Base-by-base conservation (phyloP, 2,329 filamentous ascomycete species). In the Trichoderma sp. region DNA sequence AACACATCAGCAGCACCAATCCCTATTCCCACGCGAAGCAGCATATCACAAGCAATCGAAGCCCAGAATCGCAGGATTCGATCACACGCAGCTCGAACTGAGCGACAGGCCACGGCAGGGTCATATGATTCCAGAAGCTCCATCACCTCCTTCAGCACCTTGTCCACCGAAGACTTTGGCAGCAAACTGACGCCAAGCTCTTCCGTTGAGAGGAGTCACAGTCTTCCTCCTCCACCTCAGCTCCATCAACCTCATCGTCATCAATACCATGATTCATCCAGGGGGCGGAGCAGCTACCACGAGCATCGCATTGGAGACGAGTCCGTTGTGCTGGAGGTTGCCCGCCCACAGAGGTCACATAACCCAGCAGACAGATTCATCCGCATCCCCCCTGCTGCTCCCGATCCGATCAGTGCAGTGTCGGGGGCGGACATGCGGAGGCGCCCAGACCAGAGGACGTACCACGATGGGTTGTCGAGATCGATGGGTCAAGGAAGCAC, bases 41-140 rank as follows among this genome's bases (percentile, higher is more conserved):
- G 17, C 3, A 39, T 59, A n/a, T 28, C 57, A n/a, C 43, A 43
- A 21, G 45, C 57, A 9, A 60, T 60, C 17, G 28, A 50, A 41
- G 30, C 19, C 14, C 44, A 50, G 5, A 41, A 60, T 19, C 28
- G 30, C 41, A 48, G 28, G 14, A 48, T 48, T 5, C 24, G 30
- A 28, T 14, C 19, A 24, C 14, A 48, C 10, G 34, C 44, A 24
- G 21, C 52, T n/a, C 44, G 24, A 58, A 30, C 45, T 10, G 43
- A 51, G 34, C 62, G 52, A 30, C 52, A 58, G 6, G 17, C 14
- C 44, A 61, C 45, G 7, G 3, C 57, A n/a, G 44, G 7, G 39
- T 66, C 64, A 3, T 21, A 54, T 9, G 41, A 43, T 19, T 56
- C 56, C 15, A 43, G 44, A 24, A 64, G 54, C 19, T 58, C 62